phyloP scores from a whole-genome alignment of 305 asterid genomes.

The Fraxinus ornus region DNA sequence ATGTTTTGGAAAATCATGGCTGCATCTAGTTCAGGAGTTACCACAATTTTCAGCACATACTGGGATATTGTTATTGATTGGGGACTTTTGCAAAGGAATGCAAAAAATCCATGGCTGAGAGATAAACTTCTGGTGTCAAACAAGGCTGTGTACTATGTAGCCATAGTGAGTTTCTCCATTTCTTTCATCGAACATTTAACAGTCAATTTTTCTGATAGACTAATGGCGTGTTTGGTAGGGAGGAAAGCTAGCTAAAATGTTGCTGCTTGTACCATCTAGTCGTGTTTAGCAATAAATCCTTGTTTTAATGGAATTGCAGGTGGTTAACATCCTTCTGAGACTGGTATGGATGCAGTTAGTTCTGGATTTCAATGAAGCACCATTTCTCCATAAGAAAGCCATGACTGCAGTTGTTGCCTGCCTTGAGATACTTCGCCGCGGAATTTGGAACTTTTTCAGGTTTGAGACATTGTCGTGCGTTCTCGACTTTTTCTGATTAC shows the following conservation, averaged over 20 bases:
- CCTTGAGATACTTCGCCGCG: slow-evolving; percentile 84
- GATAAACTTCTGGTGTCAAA: slow-evolving; percentile 68
- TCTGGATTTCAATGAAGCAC: slow-evolving; percentile 43
- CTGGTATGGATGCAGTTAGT: slow-evolving; percentile 91
- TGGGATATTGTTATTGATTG: slow-evolving; percentile 85
- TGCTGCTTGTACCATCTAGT: neutral
- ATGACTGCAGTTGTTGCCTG: slow-evolving; percentile 58
- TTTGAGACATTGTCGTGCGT: slow-evolving; percentile 4
- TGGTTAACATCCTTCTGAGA: slow-evolving; percentile 60
- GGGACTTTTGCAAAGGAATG: slow-evolving; percentile 57
- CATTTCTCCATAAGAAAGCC: slow-evolving; percentile 58
- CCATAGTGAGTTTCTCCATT: slow-evolving; percentile 54
- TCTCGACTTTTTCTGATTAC: neutral
- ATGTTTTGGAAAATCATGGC: slow-evolving; percentile 52
- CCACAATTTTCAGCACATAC: slow-evolving; percentile 60
- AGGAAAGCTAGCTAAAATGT: neutral
- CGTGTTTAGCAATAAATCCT: neutral
- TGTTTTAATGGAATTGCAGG: slow-evolving; percentile 42
- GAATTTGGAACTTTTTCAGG: slow-evolving; percentile 98
- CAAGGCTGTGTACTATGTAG: slow-evolving; percentile 64
- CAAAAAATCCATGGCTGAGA: slow-evolving; percentile 78
- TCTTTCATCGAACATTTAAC: neutral
- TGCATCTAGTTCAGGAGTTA: slow-evolving; percentile 55
- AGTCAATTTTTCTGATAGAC: slow-evolving; percentile 18
- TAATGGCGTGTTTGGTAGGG: neutral